These are phyloP conservation scores for Eucalyptus guilfoylei DNA, from an alignment of 345 rosid species.

Conservation along the genomic window DNA sequence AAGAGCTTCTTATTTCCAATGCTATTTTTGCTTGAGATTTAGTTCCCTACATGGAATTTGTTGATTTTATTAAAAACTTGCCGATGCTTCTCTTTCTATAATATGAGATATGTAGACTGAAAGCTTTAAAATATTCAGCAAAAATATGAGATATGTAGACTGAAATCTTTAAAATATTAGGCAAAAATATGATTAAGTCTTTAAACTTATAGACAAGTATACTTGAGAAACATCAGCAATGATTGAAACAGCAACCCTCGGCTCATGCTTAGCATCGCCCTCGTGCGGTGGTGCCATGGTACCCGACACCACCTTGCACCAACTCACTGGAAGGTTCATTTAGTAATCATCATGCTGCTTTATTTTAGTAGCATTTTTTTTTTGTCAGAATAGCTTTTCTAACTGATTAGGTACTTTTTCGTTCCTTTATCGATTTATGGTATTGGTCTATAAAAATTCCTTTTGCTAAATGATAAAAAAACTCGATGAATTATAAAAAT, in stretches of 20 bases:
- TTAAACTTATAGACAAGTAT: neutral
- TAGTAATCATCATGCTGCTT: neutral
- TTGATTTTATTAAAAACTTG: neutral
- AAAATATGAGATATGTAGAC: neutral
- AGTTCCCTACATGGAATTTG: neutral
- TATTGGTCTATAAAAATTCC: neutral
- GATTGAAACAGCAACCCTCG: rapidly evolving
- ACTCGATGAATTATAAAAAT: neutral
- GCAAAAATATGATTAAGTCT: neutral
- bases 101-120: neutral
- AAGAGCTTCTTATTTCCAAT: neutral
- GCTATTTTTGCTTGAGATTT: neutral
- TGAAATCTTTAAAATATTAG: neutral
- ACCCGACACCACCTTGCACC: too few relatives aligned
- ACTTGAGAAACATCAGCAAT: neutral
- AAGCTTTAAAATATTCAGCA: neutral
- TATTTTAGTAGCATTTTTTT: neutral
- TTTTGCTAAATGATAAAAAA: neutral
- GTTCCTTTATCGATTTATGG: neutral
- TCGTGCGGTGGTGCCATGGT: too few relatives aligned
- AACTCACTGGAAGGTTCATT: neutral
- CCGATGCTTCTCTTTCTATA: neutral
- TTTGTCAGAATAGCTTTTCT: too few relatives aligned
- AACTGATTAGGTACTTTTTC: neutral
- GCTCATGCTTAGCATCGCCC: too few relatives aligned